phyloP scores from a whole-genome alignment of 345 rosid genomes.

The Conringia planisiliqua region DNA sequence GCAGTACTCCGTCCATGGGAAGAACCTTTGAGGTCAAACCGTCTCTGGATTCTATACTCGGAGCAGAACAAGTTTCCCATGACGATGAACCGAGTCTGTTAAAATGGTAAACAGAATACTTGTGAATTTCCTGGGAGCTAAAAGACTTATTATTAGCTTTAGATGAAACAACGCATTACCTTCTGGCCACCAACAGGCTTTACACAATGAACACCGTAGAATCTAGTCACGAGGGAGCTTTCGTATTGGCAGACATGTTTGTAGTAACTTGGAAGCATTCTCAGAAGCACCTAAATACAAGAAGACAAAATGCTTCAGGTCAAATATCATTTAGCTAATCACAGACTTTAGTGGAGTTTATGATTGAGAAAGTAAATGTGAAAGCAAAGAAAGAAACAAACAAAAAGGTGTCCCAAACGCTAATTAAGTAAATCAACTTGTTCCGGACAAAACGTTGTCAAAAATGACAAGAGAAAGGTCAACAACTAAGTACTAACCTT shows the following conservation, averaged over 20 bases:
- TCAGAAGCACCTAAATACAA: constrained; percentile 66
- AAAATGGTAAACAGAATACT: neutral
- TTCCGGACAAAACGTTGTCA: neutral
- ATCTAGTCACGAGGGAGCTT: constrained; percentile 86
- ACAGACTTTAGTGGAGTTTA: constrained; percentile 26
- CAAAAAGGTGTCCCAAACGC: constrained; percentile 20
- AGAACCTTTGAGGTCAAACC: constrained; percentile 96
- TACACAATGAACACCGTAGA: constrained; percentile 92
- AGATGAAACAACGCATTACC: constrained; percentile 40
- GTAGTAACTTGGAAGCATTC: constrained; percentile 91
- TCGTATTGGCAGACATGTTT: constrained; percentile 67
- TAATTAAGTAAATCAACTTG: constrained; percentile 25
- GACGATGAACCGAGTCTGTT: constrained; percentile 86
- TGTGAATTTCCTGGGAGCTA: neutral
- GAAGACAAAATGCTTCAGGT: constrained; percentile 31
- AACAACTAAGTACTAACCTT: constrained; percentile 60
- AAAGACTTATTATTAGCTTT: neutral
- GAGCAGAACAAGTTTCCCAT: constrained; percentile 99
- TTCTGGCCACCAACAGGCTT: constrained; percentile 91
- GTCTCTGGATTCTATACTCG: constrained; percentile 85
- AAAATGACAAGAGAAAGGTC: constrained; percentile 15
- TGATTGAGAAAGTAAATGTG: constrained; percentile 21
- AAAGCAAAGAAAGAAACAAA: constrained; percentile 30
- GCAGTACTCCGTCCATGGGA: constrained; percentile 89
- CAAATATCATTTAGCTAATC: constrained; percentile 23